phyloP scores from a whole-genome alignment of 177 flowering plant species.

The Vitis hybrid region DNA sequence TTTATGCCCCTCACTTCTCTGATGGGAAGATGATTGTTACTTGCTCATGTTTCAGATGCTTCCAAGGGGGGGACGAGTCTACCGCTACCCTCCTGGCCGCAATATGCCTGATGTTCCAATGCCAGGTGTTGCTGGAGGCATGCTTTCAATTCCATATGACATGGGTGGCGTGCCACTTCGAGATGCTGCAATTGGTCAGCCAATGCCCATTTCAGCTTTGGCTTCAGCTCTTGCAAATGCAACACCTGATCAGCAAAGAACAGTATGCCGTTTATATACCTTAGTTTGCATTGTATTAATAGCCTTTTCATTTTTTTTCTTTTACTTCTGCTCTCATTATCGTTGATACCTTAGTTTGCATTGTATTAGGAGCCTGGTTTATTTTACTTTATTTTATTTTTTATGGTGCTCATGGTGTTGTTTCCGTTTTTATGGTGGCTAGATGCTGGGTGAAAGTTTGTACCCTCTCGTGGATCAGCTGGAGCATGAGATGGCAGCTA shows the following conservation, averaged over 20 bases:
- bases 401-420: no score
- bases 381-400: no score
- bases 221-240: conserved; percentile 93
- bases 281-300: background rate
- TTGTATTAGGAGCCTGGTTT: background rate
- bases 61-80: conserved; percentile 70
- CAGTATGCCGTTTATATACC: conserved; percentile 38
- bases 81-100: conserved; percentile 68
- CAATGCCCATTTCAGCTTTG: conserved; percentile 63
- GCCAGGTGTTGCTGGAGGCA: conserved; percentile 63
- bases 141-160: conserved; percentile 77
- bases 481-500: conserved; percentile 90
- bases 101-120: conserved; percentile 51
- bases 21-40: no score
- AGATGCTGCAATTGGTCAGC: conserved; percentile 59
- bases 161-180: conserved; percentile 68
- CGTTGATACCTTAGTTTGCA: background rate
- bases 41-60: conserved; percentile 41
- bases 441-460: conserved; percentile 95
- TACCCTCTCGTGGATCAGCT: conserved; percentile 92
- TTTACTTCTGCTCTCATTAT: background rate
- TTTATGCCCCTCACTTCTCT: background rate
- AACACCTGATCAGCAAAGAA: conserved; percentile 88
- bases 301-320: background rate
- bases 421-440: background rate